phyloP scores from a whole-genome alignment of 805 yeast species.

The Saccharomycopsis babjevae region DNA sequence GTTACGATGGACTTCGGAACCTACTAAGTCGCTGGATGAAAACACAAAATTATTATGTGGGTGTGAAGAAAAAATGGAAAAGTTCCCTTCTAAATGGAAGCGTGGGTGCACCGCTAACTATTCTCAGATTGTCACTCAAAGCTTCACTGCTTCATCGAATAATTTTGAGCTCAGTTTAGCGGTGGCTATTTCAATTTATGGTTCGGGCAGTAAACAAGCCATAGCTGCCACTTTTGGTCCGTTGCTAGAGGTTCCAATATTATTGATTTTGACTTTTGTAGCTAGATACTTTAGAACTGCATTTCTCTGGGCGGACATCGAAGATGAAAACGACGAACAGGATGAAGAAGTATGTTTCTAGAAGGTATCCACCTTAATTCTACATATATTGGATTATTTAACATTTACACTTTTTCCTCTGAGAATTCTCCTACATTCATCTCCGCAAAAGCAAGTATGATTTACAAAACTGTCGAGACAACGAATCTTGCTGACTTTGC shows the following conservation, averaged over 20 bases:
- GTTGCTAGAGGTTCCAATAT: conserved; percentile 46
- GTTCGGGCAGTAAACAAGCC: conserved; percentile 40
- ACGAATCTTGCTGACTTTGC: no score
- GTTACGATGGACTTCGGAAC: conserved; percentile 25
- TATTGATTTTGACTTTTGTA: conserved; percentile 30
- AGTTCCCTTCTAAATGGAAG: conserved; percentile 21
- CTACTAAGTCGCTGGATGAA: conserved; percentile 10
- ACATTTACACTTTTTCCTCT: no score
- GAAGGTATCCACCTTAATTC: background rate
- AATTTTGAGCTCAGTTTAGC: conserved; percentile 50
- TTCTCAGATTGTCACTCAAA: conserved; percentile 35
- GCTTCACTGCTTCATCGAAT: conserved; percentile 49
- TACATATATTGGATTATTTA: no score
- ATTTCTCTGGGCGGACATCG: conserved; percentile 15
- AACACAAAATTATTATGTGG: conserved; percentile 27
- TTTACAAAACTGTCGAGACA: no score
- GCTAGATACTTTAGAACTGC: conserved; percentile 26
- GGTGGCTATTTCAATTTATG: conserved; percentile 42
- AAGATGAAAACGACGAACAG: background rate
- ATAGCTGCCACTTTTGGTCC: conserved; percentile 55
- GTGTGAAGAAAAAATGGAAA: conserved; percentile 27
- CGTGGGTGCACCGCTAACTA: conserved; percentile 32
- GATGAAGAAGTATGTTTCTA: background rate
- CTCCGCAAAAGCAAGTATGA: no score
- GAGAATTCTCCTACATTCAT: no score